These are phyloP conservation scores for Nyssa sinensis DNA, from an alignment of 148 eudicot genomes.

Conservation along the genomic window DNA sequence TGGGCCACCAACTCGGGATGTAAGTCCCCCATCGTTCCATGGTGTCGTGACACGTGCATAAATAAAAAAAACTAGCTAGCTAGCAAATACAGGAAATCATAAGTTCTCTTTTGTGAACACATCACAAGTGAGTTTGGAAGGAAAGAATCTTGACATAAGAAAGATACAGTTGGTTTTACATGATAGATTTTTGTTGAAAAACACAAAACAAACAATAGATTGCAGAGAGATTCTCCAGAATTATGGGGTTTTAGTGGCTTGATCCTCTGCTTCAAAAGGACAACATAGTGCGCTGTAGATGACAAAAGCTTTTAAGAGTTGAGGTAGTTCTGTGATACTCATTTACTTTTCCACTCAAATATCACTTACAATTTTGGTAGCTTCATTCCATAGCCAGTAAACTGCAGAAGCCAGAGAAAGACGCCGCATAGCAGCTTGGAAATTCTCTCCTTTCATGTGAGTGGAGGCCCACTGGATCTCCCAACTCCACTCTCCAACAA, in stretches of 20 bases:
- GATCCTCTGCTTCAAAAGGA: no score
- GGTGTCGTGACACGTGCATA: background rate
- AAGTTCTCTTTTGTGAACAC: background rate
- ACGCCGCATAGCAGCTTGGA: no score
- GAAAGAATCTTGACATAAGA: background rate
- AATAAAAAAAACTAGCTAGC: no score
- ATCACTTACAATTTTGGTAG: background rate
- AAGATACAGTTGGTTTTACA: background rate
- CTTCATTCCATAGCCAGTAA: no score
- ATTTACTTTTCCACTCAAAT: background rate
- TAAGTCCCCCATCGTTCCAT: no score
- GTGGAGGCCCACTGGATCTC: no score
- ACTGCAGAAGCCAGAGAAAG: no score
- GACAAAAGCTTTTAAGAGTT: background rate
- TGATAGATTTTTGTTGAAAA: background rate
- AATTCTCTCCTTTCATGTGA: no score
- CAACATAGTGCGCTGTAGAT: background rate
- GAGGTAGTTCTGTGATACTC: background rate
- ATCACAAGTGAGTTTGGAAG: background rate
- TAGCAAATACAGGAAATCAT: no score
- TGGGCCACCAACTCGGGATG: no score
- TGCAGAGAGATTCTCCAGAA: constrained; percentile 8
- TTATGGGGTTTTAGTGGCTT: background rate
- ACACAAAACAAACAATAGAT: background rate
- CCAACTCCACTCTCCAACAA: no score